Conservation (phyloP, 1,284 basidiomycete genomes). For the Stygiomarasmius scandens region DNA sequence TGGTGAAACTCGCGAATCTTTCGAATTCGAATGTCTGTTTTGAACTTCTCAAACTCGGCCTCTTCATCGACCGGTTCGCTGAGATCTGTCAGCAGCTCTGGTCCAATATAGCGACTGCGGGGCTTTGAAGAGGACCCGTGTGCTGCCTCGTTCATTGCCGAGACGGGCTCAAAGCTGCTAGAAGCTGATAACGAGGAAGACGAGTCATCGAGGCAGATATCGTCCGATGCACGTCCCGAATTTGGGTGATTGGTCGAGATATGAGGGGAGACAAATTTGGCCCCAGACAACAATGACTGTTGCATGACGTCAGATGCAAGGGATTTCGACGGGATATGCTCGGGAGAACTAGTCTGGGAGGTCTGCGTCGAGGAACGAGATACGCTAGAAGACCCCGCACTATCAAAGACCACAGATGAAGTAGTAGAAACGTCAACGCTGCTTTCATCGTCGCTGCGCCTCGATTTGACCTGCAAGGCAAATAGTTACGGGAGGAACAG, state of each 20-base stretch:
- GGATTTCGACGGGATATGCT: constrained; percentile 8
- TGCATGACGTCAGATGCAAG: constrained; percentile 2
- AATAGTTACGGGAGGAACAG: too few relatives aligned
- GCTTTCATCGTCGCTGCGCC: constrained; percentile 12
- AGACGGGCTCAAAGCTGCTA: neutral
- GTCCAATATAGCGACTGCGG: neutral
- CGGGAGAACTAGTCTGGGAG: constrained; percentile 17
- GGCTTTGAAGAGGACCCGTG: neutral
- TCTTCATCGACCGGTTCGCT: constrained; percentile 39
- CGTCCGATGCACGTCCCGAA: neutral
- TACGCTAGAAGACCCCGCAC: constrained; percentile 12
- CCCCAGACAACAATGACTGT: neutral
- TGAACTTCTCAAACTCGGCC: constrained; percentile 50
- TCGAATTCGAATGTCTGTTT: constrained; percentile 47
- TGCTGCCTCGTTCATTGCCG: too few relatives aligned
- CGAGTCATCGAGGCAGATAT: neutral
- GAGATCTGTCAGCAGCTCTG: constrained; percentile 21
- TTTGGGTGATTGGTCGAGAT: neutral
- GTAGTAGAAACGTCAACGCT: constrained; percentile 12
- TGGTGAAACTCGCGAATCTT: constrained; percentile 61
- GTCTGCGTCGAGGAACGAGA: constrained; percentile 18
- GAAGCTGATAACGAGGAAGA: neutral
- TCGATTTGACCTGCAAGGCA: neutral
- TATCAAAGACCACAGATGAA: constrained; percentile 2
- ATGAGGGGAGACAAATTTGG: too few relatives aligned